phyloP scores from a whole-genome alignment of 192 early-diverging fungal species.

The Gamsiella multidivaricata region DNA sequence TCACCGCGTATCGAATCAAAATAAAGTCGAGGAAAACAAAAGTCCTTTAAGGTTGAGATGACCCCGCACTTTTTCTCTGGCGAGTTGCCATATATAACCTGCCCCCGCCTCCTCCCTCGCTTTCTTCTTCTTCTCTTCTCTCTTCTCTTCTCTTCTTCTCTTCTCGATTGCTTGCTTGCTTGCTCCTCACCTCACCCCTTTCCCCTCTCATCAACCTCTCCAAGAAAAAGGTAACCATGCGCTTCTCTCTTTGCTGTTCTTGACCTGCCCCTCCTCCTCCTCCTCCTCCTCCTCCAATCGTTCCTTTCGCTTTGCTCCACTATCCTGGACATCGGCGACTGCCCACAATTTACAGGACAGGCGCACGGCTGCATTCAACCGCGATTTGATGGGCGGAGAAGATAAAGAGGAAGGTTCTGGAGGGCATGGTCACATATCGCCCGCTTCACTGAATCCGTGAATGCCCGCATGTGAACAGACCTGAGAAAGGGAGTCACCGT shows the following conservation, averaged over 20 bases:
- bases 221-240: conserved; percentile 4
- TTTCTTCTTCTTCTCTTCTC: not conserved
- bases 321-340: too few relatives aligned
- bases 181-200: conserved; percentile 2
- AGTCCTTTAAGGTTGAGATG: conserved; percentile 15
- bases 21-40: not conserved
- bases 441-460: not conserved
- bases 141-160: conserved; percentile 21
- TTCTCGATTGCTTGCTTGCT: conserved; percentile 10
- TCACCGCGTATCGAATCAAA: not conserved
- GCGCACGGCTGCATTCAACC: too few relatives aligned
- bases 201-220: not conserved
- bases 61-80: conserved; percentile 39
- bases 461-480: not conserved
- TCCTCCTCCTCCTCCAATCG: too few relatives aligned
- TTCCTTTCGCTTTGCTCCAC: too few relatives aligned
- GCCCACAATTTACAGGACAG: not conserved
- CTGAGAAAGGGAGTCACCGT: conserved; percentile 1
- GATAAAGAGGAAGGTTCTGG: too few relatives aligned
- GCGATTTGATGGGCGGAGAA: too few relatives aligned
- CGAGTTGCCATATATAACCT: not conserved
- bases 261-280: not conserved
- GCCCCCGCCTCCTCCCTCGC: not conserved
- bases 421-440: not conserved
- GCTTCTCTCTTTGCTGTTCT: not conserved